These are phyloP conservation scores for Podospora fimiseda DNA, from an alignment of 495 filamentous ascomycete genomes.

Conservation along the genomic window DNA sequence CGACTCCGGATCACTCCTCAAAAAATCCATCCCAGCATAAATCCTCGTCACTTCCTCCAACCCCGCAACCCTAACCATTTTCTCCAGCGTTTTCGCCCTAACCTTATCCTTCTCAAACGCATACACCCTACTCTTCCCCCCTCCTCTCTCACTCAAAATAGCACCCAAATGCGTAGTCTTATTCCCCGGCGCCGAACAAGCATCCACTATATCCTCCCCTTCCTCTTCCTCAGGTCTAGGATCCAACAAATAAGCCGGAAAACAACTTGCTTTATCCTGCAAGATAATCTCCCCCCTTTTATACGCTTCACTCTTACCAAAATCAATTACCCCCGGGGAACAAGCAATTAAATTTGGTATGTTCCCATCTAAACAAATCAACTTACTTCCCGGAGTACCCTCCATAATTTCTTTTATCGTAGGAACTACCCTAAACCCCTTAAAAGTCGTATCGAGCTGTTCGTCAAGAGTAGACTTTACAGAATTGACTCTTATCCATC, in stretches of 20 bases:
- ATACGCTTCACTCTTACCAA: slow-evolving; percentile 66
- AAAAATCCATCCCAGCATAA: slow-evolving; percentile 68
- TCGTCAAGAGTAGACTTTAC: slow-evolving; percentile 62
- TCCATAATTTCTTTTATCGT: slow-evolving; percentile 40
- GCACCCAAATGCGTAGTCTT: slow-evolving; percentile 93
- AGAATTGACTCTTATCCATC: slow-evolving; percentile 87
- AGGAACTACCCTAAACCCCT: slow-evolving; percentile 44
- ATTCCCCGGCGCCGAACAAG: slow-evolving; percentile 90
- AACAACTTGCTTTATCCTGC: slow-evolving; percentile 95
- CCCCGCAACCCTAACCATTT: slow-evolving; percentile 75
- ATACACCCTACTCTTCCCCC: slow-evolving; percentile 34
- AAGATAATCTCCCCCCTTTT: slow-evolving; percentile 70
- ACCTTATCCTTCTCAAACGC: slow-evolving; percentile 65
- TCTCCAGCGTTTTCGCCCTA: slow-evolving; percentile 65
- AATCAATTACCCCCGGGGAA: slow-evolving; percentile 53
- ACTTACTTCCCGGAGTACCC: slow-evolving; percentile 14
- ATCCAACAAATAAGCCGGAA: slow-evolving; percentile 80
- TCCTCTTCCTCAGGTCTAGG: slow-evolving; percentile 52
- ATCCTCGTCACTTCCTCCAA: slow-evolving; percentile 58
- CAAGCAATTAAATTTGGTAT: slow-evolving; percentile 80
- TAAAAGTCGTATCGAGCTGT: slow-evolving; percentile 64
- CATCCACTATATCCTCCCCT: slow-evolving; percentile 78
- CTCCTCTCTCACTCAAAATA: slow-evolving; percentile 40
- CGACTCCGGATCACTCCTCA: slow-evolving; percentile 57
- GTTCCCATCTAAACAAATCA: slow-evolving; percentile 60